A percentile compares a stretch with the other conserved stretches of the same genome.
Conservation (phyloP, 768 basidiomycete species). For the Tylopilus plumbeoviolaceoides region DNA sequence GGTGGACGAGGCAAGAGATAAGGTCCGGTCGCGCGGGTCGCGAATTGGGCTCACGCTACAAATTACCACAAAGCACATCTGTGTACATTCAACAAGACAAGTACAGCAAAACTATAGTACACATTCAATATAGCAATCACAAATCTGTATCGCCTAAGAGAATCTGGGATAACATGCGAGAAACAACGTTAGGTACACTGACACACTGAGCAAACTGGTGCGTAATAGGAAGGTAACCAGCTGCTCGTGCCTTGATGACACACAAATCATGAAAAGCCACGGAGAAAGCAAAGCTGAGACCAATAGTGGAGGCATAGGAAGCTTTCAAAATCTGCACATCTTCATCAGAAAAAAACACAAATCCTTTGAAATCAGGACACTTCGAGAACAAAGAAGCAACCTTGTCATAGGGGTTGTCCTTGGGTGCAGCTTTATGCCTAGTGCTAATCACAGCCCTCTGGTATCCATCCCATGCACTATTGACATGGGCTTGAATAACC, state of each 20-base stretch:
- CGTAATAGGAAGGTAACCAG: slow-evolving; percentile 20
- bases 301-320: slow-evolving; percentile 47
- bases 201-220: slow-evolving; percentile 25
- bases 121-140: background rate
- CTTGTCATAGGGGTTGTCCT: slow-evolving; percentile 8
- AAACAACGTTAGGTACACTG: slow-evolving; percentile 15
- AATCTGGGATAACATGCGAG: slow-evolving; percentile 19
- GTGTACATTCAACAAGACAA: background rate
- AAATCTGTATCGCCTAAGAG: background rate
- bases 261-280: slow-evolving; percentile 55
- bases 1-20: slow-evolving; percentile 1
- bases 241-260: slow-evolving; percentile 48
- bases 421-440: background rate
- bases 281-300: slow-evolving; percentile 42
- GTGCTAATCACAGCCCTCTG: slow-evolving; percentile 4
- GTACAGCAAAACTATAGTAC: background rate
- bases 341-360: slow-evolving; percentile 25
- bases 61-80: no score
- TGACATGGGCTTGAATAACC: slow-evolving; percentile 39
- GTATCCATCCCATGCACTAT: slow-evolving; percentile 18
- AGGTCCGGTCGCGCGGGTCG: background rate
- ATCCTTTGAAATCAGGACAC: slow-evolving; percentile 22
- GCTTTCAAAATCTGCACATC: slow-evolving; percentile 43
- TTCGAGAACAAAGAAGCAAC: slow-evolving; percentile 29
- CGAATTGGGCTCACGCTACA: background rate